Base-by-base conservation (phyloP, 768 basidiomycete genomes). In the Boletus tomentosulus region DNA sequence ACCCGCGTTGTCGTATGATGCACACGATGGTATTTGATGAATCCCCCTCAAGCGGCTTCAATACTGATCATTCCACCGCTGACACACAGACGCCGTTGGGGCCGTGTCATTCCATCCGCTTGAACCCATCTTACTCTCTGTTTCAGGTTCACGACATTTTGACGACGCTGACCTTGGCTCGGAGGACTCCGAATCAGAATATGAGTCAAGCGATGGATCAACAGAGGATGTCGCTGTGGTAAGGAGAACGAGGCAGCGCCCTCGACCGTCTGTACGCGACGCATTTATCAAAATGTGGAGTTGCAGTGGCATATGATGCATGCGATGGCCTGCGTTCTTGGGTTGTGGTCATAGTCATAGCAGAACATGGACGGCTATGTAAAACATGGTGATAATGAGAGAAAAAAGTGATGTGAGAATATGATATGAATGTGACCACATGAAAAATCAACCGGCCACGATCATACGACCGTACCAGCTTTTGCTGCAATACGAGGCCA, bases 401-500 rank as follows among this genome's bases (percentile, higher is more conserved):
- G 15, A 46, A 46, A 46, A 45, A 46, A 12, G 35, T 42, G 24
- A 41, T 11, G 33, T 25, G 50, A 53, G 50, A 19, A 56, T 56
- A 48, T 35, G 34, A 55, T 51, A 53, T 19, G 39, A 48, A 5
- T n/a, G 27, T 47, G 56, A 56, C 59, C 57, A 62, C 49, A 19
- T 19, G 19, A 53, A 48, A 57, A 55, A 54, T 13, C 49, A 54
- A 4, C 8, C 10, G 48, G 33, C 10, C 27, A 61, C 13, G 55
- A 62, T 87, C 79, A 98, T 71, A 98, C 96, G 70, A 98, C 96
- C 56, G 96, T 98, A 68, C 95, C 94, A 56, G 95, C 94, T 75
- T 98, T 98, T 62, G 95, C 94, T 52, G 97, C 97, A 66, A 98
- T 98, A 90, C 94, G 93, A 54, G 92, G 96, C 97, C 96, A 98